Conservation (phyloP, 345 rosid species). For the Eutrema yunnanense region DNA sequence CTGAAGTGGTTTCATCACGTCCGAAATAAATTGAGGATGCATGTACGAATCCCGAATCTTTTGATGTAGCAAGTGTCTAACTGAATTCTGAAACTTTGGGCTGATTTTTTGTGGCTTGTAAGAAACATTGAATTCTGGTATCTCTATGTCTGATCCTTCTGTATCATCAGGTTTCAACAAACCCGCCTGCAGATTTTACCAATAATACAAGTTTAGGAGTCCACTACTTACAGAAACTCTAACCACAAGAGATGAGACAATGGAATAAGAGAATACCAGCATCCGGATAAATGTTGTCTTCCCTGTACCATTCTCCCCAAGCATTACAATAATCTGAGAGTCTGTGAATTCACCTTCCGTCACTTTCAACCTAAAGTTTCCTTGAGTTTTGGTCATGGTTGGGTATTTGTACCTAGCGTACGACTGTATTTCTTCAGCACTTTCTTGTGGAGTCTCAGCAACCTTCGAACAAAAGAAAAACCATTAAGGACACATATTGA, state of each 20-base stretch:
- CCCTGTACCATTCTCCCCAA: constrained; percentile 99
- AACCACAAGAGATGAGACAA: neutral
- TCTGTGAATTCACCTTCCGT: constrained; percentile 97
- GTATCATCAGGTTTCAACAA: constrained; percentile 71
- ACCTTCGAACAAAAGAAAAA: constrained; percentile 48
- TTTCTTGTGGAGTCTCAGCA: constrained; percentile 96
- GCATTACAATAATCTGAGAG: constrained; percentile 95
- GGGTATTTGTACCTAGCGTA: constrained; percentile 96
- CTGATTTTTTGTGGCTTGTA: constrained; percentile 99
- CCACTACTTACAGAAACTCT: neutral
- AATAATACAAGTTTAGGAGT: constrained; percentile 4
- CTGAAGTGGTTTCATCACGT: constrained; percentile 97
- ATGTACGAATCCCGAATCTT: constrained; percentile 87
- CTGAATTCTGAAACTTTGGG: constrained; percentile 69
- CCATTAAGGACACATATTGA: neutral
- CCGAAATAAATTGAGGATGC: constrained; percentile 96
- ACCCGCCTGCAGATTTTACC: constrained; percentile 63
- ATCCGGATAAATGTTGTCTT: constrained; percentile 96
- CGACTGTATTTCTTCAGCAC: constrained; percentile 81
- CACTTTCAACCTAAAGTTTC: constrained; percentile 71
- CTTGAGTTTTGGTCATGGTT: constrained; percentile 84
- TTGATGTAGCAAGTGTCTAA: constrained; percentile 77
- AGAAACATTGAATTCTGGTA: constrained; percentile 93
- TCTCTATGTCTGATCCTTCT: constrained; percentile 75
- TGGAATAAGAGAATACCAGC: constrained; percentile 59